Evolutionary conservation across 2,329 filamentous ascomycete species (phyloP).

Genomic region (Tolypocladium tropicale): DNA sequence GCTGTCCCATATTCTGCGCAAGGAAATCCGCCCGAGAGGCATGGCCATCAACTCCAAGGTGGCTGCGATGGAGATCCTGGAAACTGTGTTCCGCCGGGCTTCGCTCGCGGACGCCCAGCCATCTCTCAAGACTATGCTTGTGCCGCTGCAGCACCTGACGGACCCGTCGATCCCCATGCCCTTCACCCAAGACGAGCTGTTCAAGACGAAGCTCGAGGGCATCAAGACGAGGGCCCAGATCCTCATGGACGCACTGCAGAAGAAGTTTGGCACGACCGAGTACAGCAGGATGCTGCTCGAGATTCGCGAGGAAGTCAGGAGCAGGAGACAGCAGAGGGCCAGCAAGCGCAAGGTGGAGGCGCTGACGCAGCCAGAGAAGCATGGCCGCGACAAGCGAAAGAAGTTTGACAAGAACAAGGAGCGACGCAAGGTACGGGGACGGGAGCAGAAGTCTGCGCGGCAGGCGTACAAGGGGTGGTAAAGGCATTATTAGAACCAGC

Average conservation of each 20-base stretch:
- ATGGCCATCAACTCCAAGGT: constrained; percentile 62
- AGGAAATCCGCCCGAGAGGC: constrained; percentile 56
- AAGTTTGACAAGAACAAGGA: constrained; percentile 78
- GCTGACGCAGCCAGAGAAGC: constrained; percentile 69
- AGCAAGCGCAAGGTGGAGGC: constrained; percentile 86
- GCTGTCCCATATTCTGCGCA: constrained; percentile 67
- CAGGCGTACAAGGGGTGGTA: constrained; percentile 52
- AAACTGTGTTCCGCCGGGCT: constrained; percentile 55
- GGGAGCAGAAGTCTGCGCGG: constrained; percentile 61
- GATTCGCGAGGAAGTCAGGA: constrained; percentile 63
- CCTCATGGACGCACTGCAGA: constrained; percentile 72
- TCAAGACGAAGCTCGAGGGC: constrained; percentile 58
- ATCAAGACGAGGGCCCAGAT: constrained; percentile 65
- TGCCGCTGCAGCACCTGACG: constrained; percentile 69
- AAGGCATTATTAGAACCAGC: constrained; percentile 3
- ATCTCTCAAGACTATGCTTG: constrained; percentile 50
- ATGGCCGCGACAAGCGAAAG: constrained; percentile 69
- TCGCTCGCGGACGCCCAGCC: constrained; percentile 45
- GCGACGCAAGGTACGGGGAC: constrained; percentile 67
- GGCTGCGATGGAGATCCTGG: constrained; percentile 64
- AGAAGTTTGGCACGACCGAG: constrained; percentile 68
- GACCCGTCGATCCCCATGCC: constrained; percentile 66
- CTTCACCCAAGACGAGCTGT: constrained; percentile 58
- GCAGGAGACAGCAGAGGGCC: constrained; percentile 61
- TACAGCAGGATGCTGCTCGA: constrained; percentile 67